Evolutionary conservation across 2,329 filamentous ascomycete species (phyloP).

Genomic region (Juglanconis sp.): DNA sequence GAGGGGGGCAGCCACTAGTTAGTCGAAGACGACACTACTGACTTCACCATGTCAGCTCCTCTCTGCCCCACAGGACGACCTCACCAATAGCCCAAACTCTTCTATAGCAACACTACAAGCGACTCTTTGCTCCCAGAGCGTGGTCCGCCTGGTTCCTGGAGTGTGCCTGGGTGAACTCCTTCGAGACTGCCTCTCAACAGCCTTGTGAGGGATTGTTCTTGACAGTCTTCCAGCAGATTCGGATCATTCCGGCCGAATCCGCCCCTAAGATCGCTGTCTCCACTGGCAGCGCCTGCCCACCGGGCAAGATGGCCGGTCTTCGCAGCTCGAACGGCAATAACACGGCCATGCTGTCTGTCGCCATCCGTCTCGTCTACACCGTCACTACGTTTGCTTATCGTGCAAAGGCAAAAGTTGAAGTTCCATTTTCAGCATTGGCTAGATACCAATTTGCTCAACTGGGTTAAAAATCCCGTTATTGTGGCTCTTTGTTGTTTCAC

Average conservation of each 20-base stretch:
- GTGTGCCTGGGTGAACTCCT: no score
- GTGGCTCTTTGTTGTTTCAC: not conserved
- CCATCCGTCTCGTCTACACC: not conserved
- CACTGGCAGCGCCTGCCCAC: constrained; percentile 4
- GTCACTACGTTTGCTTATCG: not conserved
- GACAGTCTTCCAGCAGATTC: not conserved
- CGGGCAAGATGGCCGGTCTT: constrained; percentile 5
- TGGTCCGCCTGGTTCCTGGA: no score
- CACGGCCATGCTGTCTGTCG: not conserved
- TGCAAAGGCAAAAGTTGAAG: not conserved
- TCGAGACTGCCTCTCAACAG: not conserved
- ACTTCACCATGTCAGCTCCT: no score
- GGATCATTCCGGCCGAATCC: not conserved
- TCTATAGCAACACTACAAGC: no score
- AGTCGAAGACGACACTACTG: no score
- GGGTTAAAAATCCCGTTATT: not conserved
- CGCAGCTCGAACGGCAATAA: constrained; percentile 15
- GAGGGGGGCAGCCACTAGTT: not conserved
- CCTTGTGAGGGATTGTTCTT: not conserved
- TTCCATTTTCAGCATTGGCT: not conserved
- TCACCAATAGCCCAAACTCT: no score
- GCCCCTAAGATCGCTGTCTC: not conserved
- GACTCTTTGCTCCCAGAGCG: no score
- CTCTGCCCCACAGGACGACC: no score
- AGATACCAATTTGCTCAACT: not conserved